Percentiles rank a stretch among this genome's conserved stretches.
These are phyloP conservation scores for Rhizopus arrhizus DNA, from an alignment of 371 early-diverging fungal genomes.

Conservation along the genomic window DNA sequence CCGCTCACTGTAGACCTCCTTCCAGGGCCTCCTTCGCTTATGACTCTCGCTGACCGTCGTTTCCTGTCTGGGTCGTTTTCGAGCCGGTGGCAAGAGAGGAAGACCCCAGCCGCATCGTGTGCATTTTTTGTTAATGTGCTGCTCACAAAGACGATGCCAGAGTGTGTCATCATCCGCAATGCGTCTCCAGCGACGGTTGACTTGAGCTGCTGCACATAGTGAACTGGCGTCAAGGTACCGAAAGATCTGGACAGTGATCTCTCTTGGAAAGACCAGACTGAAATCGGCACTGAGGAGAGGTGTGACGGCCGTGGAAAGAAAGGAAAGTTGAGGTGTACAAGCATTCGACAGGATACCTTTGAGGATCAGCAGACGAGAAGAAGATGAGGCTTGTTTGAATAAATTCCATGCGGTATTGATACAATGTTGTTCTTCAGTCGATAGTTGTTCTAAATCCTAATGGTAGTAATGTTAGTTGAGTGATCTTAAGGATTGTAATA, in stretches of 20 bases:
- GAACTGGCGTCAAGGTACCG: constrained; percentile 88
- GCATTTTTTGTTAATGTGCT: constrained; percentile 95
- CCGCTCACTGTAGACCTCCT: constrained; percentile 82
- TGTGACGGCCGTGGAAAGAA: constrained; percentile 38
- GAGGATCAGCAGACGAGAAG: constrained; percentile 57
- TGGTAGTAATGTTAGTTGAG: not conserved
- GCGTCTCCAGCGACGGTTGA: constrained; percentile 74
- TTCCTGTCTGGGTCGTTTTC: constrained; percentile 23
- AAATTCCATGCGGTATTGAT: constrained; percentile 57
- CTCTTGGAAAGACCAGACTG: constrained; percentile 71
- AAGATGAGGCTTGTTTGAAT: constrained; percentile 50
- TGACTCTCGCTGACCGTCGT: not conserved
- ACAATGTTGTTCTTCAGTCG: constrained; percentile 39
- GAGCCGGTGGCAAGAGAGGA: constrained; percentile 57
- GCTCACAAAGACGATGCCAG: constrained; percentile 95
- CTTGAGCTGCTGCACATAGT: constrained; percentile 88
- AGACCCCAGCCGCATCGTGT: constrained; percentile 95
- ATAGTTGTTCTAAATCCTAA: constrained; percentile 27
- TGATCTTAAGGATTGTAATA: not conserved
- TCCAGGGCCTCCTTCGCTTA: constrained; percentile 67
- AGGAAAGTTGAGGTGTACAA: constrained; percentile 59
- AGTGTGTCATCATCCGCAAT: constrained; percentile 87
- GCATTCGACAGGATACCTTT: constrained; percentile 58
- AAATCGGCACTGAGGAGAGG: constrained; percentile 68
- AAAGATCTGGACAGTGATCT: constrained; percentile 80